These are phyloP conservation scores for Saccharomyces hybrid DNA, from an alignment of 1,139 yeast species.

Conservation along the genomic window DNA sequence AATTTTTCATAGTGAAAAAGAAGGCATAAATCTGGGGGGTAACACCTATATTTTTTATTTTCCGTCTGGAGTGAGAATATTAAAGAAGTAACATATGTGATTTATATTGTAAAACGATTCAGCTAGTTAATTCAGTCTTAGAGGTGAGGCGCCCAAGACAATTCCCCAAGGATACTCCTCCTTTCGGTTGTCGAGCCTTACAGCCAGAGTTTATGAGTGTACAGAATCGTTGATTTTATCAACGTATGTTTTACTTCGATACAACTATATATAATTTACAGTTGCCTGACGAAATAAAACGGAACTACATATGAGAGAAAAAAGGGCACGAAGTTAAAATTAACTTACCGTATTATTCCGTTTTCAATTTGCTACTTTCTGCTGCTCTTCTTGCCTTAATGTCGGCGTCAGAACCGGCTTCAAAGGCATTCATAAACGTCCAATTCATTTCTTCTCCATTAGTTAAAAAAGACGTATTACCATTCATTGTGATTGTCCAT, in stretches of 20 bases:
- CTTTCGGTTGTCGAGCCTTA: too few species aligned
- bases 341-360: too few species aligned
- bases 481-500: conserved; percentile 58
- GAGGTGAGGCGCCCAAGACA: background rate
- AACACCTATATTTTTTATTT: background rate
- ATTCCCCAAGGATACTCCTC: too few species aligned
- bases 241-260: background rate
- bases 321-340: background rate
- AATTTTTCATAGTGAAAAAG: background rate
- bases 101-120: background rate
- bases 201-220: background rate
- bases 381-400: conserved; percentile 42
- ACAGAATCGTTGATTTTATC: background rate
- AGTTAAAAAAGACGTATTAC: conserved; percentile 56
- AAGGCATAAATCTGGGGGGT: conserved; percentile 1
- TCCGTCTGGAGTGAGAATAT: background rate
- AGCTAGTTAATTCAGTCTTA: background rate
- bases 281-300: background rate
- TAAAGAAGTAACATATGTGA: background rate
- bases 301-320: background rate
- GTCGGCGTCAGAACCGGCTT: conserved; percentile 76
- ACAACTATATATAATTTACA: background rate
- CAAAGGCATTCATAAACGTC: conserved; percentile 58
- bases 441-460: conserved; percentile 90
- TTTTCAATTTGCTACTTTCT: conserved; percentile 2